These are phyloP conservation scores for Pichia sp. DNA, from an alignment of 1,139 yeast genomes.

Conservation along the genomic window DNA sequence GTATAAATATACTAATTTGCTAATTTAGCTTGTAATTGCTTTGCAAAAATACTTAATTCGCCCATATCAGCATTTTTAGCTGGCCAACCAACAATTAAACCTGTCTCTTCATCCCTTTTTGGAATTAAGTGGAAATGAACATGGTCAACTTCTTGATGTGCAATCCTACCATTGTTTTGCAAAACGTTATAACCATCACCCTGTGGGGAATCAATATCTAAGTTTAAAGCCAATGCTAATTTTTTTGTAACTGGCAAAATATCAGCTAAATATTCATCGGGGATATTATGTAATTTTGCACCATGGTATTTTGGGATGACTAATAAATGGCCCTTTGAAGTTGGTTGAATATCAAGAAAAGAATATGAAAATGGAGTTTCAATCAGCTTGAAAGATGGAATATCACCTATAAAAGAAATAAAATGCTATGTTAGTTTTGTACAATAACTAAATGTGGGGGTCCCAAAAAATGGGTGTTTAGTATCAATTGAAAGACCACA, in stretches of 20 bases:
- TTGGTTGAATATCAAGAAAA: conserved; percentile 89
- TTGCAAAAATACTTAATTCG: conserved; percentile 61
- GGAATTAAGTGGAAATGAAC: conserved; percentile 97
- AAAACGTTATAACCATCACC: conserved; percentile 81
- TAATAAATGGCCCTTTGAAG: conserved; percentile 79
- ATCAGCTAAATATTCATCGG: conserved; percentile 84
- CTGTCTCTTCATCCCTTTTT: conserved; percentile 61
- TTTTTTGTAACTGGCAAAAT: conserved; percentile 82
- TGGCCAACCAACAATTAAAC: conserved; percentile 90
- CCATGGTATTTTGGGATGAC: conserved; percentile 92
- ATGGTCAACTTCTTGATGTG: conserved; percentile 92
- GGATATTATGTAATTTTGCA: conserved; percentile 81
- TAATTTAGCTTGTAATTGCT: conserved; percentile 50
- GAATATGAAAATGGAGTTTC: conserved; percentile 78
- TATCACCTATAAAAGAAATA: conserved; percentile 48
- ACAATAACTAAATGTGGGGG: not conserved
- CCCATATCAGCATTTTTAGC: conserved; percentile 68
- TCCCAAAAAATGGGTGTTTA: not conserved
- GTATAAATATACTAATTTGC: not conserved
- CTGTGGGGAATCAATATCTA: conserved; percentile 57
- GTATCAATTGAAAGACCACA: not conserved
- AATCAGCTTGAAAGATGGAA: conserved; percentile 80
- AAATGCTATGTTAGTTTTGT: conserved; percentile 5
- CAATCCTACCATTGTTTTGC: conserved; percentile 89
- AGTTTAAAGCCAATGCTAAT: conserved; percentile 60